These are phyloP conservation scores for Colletotrichum eleusines DNA, from an alignment of 2,329 filamentous ascomycete species.

Conservation along the genomic window DNA sequence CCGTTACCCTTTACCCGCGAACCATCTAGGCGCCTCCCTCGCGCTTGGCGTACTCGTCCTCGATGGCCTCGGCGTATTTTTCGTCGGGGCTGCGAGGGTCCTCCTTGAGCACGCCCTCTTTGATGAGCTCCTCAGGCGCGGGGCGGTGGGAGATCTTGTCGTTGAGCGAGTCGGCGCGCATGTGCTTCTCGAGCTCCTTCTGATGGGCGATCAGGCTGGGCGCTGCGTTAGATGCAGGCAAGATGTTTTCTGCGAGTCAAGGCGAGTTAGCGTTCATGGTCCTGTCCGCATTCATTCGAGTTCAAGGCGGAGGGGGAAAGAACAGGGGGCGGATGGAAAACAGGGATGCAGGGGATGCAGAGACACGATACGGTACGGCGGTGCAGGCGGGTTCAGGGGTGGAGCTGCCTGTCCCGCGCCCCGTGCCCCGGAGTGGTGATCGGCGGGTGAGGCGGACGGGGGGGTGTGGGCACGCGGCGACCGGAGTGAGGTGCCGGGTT, in stretches of 20 bases:
- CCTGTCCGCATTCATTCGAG: neutral
- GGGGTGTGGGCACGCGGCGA: neutral
- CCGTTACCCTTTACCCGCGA: neutral
- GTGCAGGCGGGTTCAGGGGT: neutral
- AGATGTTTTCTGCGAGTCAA: constrained; percentile 78
- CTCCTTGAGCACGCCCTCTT: constrained; percentile 82
- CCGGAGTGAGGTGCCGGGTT: neutral
- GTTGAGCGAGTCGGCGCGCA: constrained; percentile 88
- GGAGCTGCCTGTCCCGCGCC: neutral
- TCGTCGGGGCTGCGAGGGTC: constrained; percentile 71
- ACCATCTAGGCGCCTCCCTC: constrained; percentile 66
- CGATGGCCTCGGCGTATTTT: constrained; percentile 71
- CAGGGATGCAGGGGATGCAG: constrained; percentile 6
- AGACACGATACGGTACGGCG: neutral
- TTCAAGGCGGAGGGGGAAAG: neutral
- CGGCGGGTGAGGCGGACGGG: constrained; percentile 37
- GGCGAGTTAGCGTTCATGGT: constrained; percentile 9
- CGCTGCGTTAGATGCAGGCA: constrained; percentile 81
- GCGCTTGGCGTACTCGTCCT: constrained; percentile 73
- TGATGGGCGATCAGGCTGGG: constrained; percentile 84
- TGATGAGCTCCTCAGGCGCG: constrained; percentile 79
- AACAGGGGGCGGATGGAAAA: neutral
- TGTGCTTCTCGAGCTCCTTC: constrained; percentile 86
- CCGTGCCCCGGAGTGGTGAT: constrained; percentile 15
- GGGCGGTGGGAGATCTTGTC: constrained; percentile 87